Evolutionary conservation across 306 rosid species (phyloP).

Genomic region (Begonia peltatifolia): DNA sequence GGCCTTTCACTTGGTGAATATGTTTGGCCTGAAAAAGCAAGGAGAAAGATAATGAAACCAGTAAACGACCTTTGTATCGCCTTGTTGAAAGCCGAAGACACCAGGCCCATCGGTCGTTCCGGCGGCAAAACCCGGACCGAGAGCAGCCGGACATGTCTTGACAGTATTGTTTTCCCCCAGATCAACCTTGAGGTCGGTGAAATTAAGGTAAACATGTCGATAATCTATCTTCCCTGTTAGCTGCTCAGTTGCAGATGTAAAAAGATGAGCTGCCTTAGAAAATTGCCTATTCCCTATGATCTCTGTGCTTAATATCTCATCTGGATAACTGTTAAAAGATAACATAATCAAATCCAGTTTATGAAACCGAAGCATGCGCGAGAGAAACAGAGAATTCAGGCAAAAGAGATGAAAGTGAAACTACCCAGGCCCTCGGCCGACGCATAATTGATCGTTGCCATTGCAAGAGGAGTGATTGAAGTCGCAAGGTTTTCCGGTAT

Average conservation of each 20-base stretch:
- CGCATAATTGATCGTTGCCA: constrained; percentile 57
- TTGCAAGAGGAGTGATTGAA: constrained; percentile 65
- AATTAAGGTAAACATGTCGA: constrained; percentile 53
- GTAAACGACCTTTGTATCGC: constrained; percentile 40
- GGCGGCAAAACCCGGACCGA: constrained; percentile 93
- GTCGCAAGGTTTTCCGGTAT: constrained; percentile 55
- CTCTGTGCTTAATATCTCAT: constrained; percentile 65
- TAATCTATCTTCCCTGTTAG: constrained; percentile 42
- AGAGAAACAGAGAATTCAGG: constrained; percentile 1
- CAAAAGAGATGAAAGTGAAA: not conserved
- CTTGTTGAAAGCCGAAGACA: constrained; percentile 69
- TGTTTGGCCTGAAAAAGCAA: no score
- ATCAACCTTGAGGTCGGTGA: constrained; percentile 48
- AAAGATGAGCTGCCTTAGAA: constrained; percentile 36
- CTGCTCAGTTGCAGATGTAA: constrained; percentile 37
- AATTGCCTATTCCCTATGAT: constrained; percentile 73
- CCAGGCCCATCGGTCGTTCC: constrained; percentile 94
- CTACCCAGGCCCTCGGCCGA: constrained; percentile 80
- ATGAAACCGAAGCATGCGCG: not conserved
- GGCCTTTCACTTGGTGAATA: not conserved
- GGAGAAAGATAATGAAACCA: no score
- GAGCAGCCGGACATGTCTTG: constrained; percentile 73
- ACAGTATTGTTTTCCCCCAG: constrained; percentile 29
- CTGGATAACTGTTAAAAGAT: constrained; percentile 40
- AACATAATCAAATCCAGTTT: constrained; percentile 3